Evolutionary conservation across 2,329 filamentous ascomycete species (phyloP), one percentile per base, ranked within the genome.

Genomic region (Ophiostoma sp.): DNA sequence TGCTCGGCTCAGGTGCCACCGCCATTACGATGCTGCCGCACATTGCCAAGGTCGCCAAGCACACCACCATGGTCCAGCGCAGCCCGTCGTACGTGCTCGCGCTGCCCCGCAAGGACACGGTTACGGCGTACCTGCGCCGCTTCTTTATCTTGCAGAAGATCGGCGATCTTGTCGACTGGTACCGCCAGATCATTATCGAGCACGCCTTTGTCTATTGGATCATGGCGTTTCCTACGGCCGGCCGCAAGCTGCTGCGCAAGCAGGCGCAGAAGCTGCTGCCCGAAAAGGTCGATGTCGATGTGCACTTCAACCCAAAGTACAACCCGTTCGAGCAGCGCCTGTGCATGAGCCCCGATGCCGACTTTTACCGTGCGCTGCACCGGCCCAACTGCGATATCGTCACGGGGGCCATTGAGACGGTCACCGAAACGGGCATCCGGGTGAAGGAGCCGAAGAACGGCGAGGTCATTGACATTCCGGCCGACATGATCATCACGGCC

Each of bases 61-160:
- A 85, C 14, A 87, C 93, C 41, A 94, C 90, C 1, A 92, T 94
- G 85, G 82, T 96, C 2, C 92, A 96, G 78, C 86, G 92, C 68
- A 92, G 87, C 63, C 92, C 92, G 0, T 84, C 83, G 0, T 93
- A 91, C 74, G 82, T 93, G 68, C 72, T 89, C 62, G 79, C 84
- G n/a, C 73, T 86, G 1, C 78, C 83, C 0, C 80, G 82, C 38
- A 74, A 74, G 7, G 80, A 80, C 60, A 68, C 70, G 1, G 64
- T 79, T 2, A 76, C 80, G 47, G 75, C 72, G 6, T 72, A 79
- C 1, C 70, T 84, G 3, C 79, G 78, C 9, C 75, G 75, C 2
- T 73, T 81, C 1, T 73, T 81, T 1, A 74, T 88, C n/a, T 84
- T 85, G 2, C 64, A 41, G 7, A 18, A n/a, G 27, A 8, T 49